Evolutionary conservation across 169 alveolate species (phyloP).

Genomic region (Plasmodium relictum): DNA sequence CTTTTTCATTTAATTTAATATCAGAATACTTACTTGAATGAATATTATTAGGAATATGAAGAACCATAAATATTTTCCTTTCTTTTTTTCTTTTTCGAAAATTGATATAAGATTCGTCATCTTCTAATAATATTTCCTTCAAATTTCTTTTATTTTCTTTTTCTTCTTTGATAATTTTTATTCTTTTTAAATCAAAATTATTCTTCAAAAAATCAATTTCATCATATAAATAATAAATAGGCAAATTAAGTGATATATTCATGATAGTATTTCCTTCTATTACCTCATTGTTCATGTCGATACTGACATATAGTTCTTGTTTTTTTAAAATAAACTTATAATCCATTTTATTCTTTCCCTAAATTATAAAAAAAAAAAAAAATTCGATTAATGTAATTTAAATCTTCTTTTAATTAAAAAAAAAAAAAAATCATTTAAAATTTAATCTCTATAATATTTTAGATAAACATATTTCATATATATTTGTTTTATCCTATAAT

Average conservation of each 20-base stretch:
- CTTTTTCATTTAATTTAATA: constrained; percentile 40
- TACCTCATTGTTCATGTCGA: constrained; percentile 69
- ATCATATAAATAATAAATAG: constrained; percentile 71
- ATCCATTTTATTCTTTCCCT: constrained; percentile 13
- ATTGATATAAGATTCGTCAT: constrained; percentile 37
- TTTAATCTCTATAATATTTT: no score
- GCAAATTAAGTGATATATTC: constrained; percentile 58
- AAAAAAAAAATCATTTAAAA: no score
- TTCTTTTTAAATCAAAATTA: constrained; percentile 25
- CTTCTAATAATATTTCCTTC: constrained; percentile 14
- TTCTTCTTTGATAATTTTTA: constrained; percentile 31
- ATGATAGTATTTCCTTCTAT: constrained; percentile 62
- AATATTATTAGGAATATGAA: constrained; percentile 66
- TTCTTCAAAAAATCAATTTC: constrained; percentile 41
- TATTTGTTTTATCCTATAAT: no score
- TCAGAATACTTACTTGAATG: constrained; percentile 38
- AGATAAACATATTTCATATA: no score
- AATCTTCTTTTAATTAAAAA: no score
- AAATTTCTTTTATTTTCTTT: constrained; percentile 1
- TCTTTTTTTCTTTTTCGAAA: constrained; percentile 35
- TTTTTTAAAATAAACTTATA: constrained; percentile 29
- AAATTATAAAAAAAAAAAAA: no score
- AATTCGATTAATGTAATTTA: no score
- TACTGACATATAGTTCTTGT: constrained; percentile 41
- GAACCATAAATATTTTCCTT: constrained; percentile 31